A percentile compares a stretch with the other conserved stretches of the same genome.
Conservation (phyloP, 257 asterid species). For the Solanum chmielewskii region DNA sequence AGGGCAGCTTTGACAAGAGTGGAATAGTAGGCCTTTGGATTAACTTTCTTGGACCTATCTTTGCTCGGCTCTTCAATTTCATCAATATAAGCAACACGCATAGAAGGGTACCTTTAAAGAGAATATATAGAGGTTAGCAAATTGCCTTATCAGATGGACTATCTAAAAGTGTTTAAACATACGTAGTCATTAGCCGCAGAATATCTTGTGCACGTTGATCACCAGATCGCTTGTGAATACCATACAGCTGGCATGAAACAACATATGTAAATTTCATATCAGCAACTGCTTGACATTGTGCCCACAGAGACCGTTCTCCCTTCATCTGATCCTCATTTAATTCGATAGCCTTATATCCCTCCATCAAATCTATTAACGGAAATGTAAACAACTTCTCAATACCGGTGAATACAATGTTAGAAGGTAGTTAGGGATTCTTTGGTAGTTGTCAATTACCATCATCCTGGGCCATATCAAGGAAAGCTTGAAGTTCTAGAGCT, state of each 20-base stretch:
- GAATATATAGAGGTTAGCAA: not conserved
- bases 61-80: slow-evolving; percentile 94
- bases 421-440: not conserved
- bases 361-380: slow-evolving; percentile 67
- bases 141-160: not conserved
- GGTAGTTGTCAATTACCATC: slow-evolving; percentile 43
- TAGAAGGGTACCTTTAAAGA: slow-evolving; percentile 74
- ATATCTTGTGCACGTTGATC: slow-evolving; percentile 92
- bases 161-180: slow-evolving; percentile 17
- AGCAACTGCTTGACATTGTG: slow-evolving; percentile 97
- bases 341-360: slow-evolving; percentile 96
- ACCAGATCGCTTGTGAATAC: slow-evolving; percentile 90
- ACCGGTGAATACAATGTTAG: not conserved
- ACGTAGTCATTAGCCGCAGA: slow-evolving; percentile 83
- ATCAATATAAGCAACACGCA: slow-evolving; percentile 95
- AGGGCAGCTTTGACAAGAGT: slow-evolving; percentile 90
- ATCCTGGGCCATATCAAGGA: slow-evolving; percentile 99
- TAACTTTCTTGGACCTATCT: slow-evolving; percentile 66
- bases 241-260: slow-evolving; percentile 89
- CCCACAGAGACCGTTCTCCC: slow-evolving; percentile 92
- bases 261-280: slow-evolving; percentile 98
- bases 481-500: slow-evolving; percentile 97
- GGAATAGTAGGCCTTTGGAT: slow-evolving; percentile 85
- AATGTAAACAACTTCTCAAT: not conserved
- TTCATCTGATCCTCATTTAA: slow-evolving; percentile 92